Evolutionary conservation across 2,329 filamentous ascomycete genomes (phyloP).

Genomic region (Tolypocladium paradoxum): DNA sequence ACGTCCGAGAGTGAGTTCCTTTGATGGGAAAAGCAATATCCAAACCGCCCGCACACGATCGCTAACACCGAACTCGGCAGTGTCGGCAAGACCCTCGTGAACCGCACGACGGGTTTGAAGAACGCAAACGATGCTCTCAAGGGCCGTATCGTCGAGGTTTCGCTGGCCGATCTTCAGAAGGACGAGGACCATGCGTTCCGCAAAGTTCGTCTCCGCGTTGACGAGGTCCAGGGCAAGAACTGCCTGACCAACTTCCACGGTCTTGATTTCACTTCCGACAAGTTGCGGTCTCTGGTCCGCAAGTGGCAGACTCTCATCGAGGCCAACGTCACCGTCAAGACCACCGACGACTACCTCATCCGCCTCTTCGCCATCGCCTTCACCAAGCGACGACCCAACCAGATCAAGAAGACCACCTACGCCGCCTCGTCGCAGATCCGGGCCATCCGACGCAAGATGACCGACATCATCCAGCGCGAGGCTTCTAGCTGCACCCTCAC

Average conservation of each 20-base stretch:
- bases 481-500: slow-evolving; percentile 87
- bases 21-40: not conserved
- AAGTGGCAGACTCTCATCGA: slow-evolving; percentile 99
- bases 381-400: slow-evolving; percentile 98
- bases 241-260: slow-evolving; percentile 99
- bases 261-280: slow-evolving; percentile 99
- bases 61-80: slow-evolving; percentile 36
- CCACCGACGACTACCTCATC: slow-evolving; percentile 98
- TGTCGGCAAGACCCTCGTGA: slow-evolving; percentile 99
- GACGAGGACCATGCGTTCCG: slow-evolving; percentile 99
- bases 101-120: slow-evolving; percentile 99
- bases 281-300: slow-evolving; percentile 96
- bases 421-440: slow-evolving; percentile 95
- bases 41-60: slow-evolving; percentile 1
- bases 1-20: slow-evolving; percentile 79
- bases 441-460: slow-evolving; percentile 99
- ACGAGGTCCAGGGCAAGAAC: slow-evolving; percentile 99
- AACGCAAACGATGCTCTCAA: slow-evolving; percentile 99
- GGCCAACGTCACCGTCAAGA: slow-evolving; percentile 99
- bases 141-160: slow-evolving; percentile 98
- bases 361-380: slow-evolving; percentile 98
- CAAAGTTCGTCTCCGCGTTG: slow-evolving; percentile 97
- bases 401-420: slow-evolving; percentile 99
- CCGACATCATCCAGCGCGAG: slow-evolving; percentile 96
- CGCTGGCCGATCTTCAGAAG: slow-evolving; percentile 97